phyloP scores from a whole-genome alignment of 805 yeast species.

The Wickerhamiella qilinensis region DNA sequence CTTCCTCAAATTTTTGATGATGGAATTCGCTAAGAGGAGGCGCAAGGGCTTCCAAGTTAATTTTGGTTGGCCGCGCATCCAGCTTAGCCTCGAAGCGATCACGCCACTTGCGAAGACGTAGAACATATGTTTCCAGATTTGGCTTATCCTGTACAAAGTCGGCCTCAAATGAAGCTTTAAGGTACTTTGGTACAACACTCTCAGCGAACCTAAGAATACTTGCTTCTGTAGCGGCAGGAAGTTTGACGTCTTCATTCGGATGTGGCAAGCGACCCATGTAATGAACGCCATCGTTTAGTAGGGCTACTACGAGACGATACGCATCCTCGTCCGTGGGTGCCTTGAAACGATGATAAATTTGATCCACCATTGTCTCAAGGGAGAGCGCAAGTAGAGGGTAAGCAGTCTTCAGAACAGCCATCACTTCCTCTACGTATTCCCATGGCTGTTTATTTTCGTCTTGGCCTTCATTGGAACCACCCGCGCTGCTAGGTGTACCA shows the following conservation, averaged over 20 bases:
- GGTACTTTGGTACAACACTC: constrained; percentile 75
- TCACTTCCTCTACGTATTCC: constrained; percentile 84
- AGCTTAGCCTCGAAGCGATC: constrained; percentile 81
- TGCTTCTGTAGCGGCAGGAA: constrained; percentile 84
- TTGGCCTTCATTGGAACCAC: neutral
- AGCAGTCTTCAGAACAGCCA: constrained; percentile 91
- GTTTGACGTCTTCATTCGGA: constrained; percentile 73
- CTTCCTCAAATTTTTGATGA: constrained; percentile 94
- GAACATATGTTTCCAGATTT: constrained; percentile 71
- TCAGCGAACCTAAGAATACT: constrained; percentile 83
- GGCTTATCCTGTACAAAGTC: constrained; percentile 84
- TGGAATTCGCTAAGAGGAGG: constrained; percentile 95
- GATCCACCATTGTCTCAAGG: constrained; percentile 88
- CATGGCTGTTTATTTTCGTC: constrained; percentile 49
- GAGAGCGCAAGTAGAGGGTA: constrained; percentile 87
- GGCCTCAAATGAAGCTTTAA: constrained; percentile 75
- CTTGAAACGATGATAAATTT: constrained; percentile 83
- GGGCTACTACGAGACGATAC: constrained; percentile 79
- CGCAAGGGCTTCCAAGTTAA: constrained; percentile 76
- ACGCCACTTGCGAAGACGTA: constrained; percentile 78
- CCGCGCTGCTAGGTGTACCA: neutral
- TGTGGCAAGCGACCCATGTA: constrained; percentile 71
- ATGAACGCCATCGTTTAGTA: constrained; percentile 85
- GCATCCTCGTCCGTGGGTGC: constrained; percentile 93
- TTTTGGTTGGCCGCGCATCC: constrained; percentile 65